Percentiles rank a stretch among this genome's conserved stretches.
Evolutionary conservation across 2,329 filamentous ascomycete species (phyloP).

Genomic region (Colletotrichum sojae): DNA sequence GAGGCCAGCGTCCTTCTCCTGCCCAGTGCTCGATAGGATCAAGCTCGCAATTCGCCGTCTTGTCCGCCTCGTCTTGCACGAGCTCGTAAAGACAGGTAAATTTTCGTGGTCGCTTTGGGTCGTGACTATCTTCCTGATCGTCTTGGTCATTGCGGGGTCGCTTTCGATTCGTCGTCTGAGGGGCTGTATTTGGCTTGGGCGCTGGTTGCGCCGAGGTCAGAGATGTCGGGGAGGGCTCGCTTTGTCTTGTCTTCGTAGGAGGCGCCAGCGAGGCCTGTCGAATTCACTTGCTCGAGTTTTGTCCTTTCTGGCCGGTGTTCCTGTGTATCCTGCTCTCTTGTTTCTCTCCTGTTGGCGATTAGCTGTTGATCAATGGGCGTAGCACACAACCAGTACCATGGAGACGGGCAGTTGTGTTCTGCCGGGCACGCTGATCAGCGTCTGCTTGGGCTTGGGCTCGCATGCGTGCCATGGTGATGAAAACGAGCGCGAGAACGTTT

Average conservation of each 20-base stretch:
- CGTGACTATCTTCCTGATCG: neutral
- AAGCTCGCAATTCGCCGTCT: neutral
- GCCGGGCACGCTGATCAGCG: neutral
- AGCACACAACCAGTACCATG: neutral
- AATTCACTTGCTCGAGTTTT: neutral
- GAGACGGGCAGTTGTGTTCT: slow-evolving; percentile 9
- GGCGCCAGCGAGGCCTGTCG: neutral
- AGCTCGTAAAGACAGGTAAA: neutral
- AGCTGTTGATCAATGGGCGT: slow-evolving; percentile 9
- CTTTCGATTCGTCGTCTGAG: slow-evolving; percentile 10
- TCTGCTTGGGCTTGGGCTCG: slow-evolving; percentile 18
- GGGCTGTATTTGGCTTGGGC: neutral
- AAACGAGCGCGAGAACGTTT: slow-evolving; percentile 9
- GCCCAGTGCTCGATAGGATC: slow-evolving; percentile 3
- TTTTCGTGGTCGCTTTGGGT: neutral
- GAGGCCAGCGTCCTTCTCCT: slow-evolving; percentile 9
- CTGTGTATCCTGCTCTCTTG: slow-evolving; percentile 11
- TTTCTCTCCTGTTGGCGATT: slow-evolving; percentile 8
- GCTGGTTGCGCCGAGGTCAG: neutral
- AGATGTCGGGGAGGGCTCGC: slow-evolving; percentile 4
- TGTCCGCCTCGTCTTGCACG: neutral
- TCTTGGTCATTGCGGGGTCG: slow-evolving; percentile 11
- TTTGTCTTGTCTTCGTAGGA: neutral
- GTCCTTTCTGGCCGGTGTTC: slow-evolving; percentile 14
- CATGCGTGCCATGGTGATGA: slow-evolving; percentile 6